A percentile compares a stretch with the other conserved stretches of the same genome.
Conservation (phyloP, 768 basidiomycete genomes). For the Trametes punicea region DNA sequence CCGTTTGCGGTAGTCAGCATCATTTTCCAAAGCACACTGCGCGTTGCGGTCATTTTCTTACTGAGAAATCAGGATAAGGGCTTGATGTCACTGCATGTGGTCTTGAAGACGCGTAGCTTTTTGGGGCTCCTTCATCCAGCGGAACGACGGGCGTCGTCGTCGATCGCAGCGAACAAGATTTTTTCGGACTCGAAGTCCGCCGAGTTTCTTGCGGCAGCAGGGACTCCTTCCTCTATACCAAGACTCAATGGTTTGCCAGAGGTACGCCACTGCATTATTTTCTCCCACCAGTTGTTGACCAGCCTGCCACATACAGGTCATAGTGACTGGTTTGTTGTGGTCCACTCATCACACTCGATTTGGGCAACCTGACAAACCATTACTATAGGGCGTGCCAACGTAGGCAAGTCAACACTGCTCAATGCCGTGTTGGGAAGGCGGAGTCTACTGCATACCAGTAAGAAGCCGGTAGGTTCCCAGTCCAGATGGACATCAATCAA, state of each 20-base stretch:
- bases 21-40: neutral
- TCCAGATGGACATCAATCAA: neutral
- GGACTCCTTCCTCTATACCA: conserved; percentile 19
- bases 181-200: conserved; percentile 22
- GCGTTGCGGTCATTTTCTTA: too few relatives aligned
- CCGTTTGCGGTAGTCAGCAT: too few relatives aligned
- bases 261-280: conserved; percentile 9
- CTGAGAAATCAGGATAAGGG: neutral
- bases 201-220: conserved; percentile 26
- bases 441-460: conserved; percentile 58
- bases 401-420: conserved; percentile 71
- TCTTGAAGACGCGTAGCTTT: neutral
- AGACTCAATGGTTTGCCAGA: conserved; percentile 25
- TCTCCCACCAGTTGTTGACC: neutral
- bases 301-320: conserved; percentile 19
- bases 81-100: neutral
- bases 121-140: neutral
- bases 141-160: conserved; percentile 3
- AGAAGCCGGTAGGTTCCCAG: conserved; percentile 48
- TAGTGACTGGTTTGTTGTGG: conserved; percentile 25
- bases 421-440: conserved; percentile 64
- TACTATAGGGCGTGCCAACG: conserved; percentile 66
- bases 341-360: neutral
- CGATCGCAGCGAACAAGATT: conserved; percentile 4
- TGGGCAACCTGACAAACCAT: neutral